phyloP scores from a whole-genome alignment of 1,284 basidiomycete species.

The Polyporus tsugae region DNA sequence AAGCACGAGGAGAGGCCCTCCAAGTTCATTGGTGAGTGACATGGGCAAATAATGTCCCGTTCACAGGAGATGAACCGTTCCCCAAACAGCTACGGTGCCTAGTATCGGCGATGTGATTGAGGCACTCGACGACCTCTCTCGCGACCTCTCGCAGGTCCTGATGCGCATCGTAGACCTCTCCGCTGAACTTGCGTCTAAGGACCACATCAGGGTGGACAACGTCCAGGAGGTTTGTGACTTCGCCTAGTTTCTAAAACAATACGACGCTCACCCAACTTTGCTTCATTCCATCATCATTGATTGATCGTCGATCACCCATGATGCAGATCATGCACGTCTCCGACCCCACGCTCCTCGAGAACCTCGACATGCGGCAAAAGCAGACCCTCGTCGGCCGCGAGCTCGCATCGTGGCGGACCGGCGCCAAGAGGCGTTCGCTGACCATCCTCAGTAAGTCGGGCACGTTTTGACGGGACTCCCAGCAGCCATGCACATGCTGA shows the following conservation, averaged over 20 bases:
- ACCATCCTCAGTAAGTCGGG: constrained; percentile 59
- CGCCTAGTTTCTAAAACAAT: background rate
- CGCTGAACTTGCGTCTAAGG: constrained; percentile 74
- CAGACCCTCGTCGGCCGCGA: constrained; percentile 68
- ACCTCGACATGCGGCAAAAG: constrained; percentile 74
- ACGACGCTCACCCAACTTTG: background rate
- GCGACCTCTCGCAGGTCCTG: constrained; percentile 66
- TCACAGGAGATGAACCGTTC: too few species aligned
- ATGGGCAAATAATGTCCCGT: too few species aligned
- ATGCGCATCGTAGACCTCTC: constrained; percentile 74
- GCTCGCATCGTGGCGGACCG: constrained; percentile 57
- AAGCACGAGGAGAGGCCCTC: constrained; percentile 55
- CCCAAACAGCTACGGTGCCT: constrained; percentile 68
- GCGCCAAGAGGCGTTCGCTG: constrained; percentile 57
- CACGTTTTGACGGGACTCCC: background rate
- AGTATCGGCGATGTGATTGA: constrained; percentile 81
- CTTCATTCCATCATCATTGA: background rate
- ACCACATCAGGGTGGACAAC: constrained; percentile 75
- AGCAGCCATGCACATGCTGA: constrained; percentile 16
- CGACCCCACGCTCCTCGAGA: constrained; percentile 62
- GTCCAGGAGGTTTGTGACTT: constrained; percentile 65
- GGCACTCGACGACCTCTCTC: constrained; percentile 69
- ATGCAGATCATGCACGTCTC: constrained; percentile 63
- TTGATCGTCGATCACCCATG: background rate
- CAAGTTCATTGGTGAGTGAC: constrained; percentile 47